Conservation (phyloP, 228 moss, liverwort and hornwort species). For the Sphagnum magellanicum region DNA sequence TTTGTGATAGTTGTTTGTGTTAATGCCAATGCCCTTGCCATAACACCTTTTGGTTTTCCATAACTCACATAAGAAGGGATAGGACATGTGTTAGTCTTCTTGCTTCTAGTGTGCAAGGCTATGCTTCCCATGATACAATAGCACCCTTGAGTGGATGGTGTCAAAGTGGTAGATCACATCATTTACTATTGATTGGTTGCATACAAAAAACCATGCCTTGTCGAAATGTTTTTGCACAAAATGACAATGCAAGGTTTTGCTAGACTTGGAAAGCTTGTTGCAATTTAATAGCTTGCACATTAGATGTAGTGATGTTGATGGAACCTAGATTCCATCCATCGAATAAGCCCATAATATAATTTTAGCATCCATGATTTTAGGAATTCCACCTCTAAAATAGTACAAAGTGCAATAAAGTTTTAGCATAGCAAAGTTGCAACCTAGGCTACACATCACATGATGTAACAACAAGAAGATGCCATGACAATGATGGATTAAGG, state of each 20-base stretch:
- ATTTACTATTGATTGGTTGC: slow-evolving; percentile 46
- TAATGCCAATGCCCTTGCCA: no score
- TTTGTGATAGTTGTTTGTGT: no score
- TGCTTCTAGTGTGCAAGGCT: slow-evolving; percentile 46
- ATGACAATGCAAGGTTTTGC: slow-evolving; percentile 51
- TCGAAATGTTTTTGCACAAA: slow-evolving; percentile 47
- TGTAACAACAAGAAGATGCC: no score
- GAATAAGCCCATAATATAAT: not conserved
- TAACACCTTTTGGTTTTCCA: no score
- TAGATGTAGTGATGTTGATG: slow-evolving; percentile 24
- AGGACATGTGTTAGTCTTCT: slow-evolving; percentile 58
- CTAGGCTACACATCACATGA: no score
- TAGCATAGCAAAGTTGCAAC: no score
- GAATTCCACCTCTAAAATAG: no score
- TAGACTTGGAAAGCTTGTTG: slow-evolving; percentile 49
- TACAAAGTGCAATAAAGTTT: no score
- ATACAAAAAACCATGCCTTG: slow-evolving; percentile 43
- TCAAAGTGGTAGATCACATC: slow-evolving; percentile 48
- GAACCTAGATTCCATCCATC: not conserved
- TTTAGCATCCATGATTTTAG: not conserved
- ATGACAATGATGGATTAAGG: no score
- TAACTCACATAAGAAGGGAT: slow-evolving; percentile 20
- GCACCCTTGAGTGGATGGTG: slow-evolving; percentile 51
- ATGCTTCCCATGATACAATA: slow-evolving; percentile 53
- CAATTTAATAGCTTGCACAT: slow-evolving; percentile 44